phyloP scores from a whole-genome alignment of 768 basidiomycete species.

The Nevesoporus exiguus region DNA sequence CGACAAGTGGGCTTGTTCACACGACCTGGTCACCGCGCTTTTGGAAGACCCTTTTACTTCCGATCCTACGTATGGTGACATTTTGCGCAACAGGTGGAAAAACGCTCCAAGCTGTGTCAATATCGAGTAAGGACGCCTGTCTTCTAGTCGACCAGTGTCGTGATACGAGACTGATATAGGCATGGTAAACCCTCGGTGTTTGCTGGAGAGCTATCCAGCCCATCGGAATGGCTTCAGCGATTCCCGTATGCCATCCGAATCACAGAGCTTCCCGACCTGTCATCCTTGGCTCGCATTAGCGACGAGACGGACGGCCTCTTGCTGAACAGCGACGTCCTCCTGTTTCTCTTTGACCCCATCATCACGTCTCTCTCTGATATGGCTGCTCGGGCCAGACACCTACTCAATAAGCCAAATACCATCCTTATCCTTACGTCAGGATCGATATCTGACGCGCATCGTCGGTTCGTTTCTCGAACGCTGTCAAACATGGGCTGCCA shows the following conservation, averaged over 20 bases:
- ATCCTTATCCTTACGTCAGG: conserved; percentile 43
- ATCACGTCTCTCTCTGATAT: conserved; percentile 46
- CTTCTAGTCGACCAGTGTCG: background rate
- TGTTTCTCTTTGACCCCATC: conserved; percentile 62
- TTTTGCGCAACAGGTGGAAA: conserved; percentile 51
- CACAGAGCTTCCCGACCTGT: conserved; percentile 34
- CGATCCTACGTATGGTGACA: conserved; percentile 41
- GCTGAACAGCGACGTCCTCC: conserved; percentile 54
- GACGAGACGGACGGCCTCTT: conserved; percentile 18
- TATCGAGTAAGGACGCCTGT: conserved; percentile 23
- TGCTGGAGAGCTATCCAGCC: conserved; percentile 34
- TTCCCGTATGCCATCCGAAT: conserved; percentile 51
- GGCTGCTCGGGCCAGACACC: conserved; percentile 14
- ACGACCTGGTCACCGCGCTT: conserved; percentile 64
- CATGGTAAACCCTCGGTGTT: conserved; percentile 23
- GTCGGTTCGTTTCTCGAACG: conserved; percentile 19
- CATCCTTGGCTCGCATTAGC: conserved; percentile 13
- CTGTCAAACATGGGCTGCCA: conserved; percentile 23
- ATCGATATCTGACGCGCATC: conserved; percentile 13
- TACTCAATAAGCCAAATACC: conserved; percentile 38
- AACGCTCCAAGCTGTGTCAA: conserved; percentile 23
- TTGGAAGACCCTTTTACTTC: conserved; percentile 67
- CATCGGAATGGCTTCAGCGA: conserved; percentile 55
- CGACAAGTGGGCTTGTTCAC: conserved; percentile 51
- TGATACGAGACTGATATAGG: conserved; percentile 8